Evolutionary conservation across 495 filamentous ascomycete genomes (phyloP), one percentile per base, ranked within the genome.

Genomic region (Penicillium flavigenum): DNA sequence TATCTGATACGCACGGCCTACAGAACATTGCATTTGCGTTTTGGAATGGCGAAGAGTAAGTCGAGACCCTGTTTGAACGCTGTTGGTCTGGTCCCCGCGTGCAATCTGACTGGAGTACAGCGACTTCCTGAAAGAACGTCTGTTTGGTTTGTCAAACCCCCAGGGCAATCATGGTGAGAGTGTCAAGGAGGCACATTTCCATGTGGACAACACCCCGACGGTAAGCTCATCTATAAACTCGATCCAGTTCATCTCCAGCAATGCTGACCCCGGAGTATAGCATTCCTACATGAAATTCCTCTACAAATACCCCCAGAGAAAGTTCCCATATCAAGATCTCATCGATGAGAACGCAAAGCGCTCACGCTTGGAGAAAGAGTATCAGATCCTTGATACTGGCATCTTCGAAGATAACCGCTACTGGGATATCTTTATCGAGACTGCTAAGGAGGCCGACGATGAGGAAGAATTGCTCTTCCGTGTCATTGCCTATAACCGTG

Each of bases 221-320:
- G 72, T 78, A 68, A 20, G 58, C 57, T 7, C 11, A 12, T 12
- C 48, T 42, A 54, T 17, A 19, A 14, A 20, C 17, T 22, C 41
- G 32, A 16, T 9, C 10, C 39, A 24, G 5, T 7, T 55, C 57
- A 16, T 34, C 5, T 36, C 29, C 9, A 5, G 0, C 10, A 4
- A 19, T 27, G 29, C 54, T 61, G 26, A 61, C 54, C 27, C 31
- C 10, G 26, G 66, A 58, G 2, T 53, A 70, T 57, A 92, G 88
- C 93, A 98, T 73, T 96, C 93, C 20, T 98, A 98, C 77, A 98
- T 98, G 93, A 98, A 98, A 72, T 94, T 84, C 64, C 86, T 96
- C 60, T 98, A 98, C 81, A 98, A 97, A 72, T 96, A 96, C 63
- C 93, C 93, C 1, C 93, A 98, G 76, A 80, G 81, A 64, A 83